Evolutionary conservation across 805 yeast species (phyloP).

Genomic region (Saccharomycopsis olivae): DNA sequence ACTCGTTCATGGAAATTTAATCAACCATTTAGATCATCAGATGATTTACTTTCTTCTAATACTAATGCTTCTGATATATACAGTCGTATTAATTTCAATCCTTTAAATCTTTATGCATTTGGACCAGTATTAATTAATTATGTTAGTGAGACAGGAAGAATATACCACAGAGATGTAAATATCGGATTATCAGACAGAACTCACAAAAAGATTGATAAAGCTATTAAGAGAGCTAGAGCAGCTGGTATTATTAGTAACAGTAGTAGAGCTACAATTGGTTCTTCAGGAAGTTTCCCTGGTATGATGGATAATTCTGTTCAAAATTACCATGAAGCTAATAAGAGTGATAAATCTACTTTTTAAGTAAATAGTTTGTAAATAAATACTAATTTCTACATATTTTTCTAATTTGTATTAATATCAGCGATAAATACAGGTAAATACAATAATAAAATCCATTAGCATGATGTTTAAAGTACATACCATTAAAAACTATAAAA

Average conservation of each 20-base stretch:
- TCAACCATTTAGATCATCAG: background rate
- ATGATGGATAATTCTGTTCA: background rate
- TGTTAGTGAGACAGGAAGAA: slow-evolving; percentile 63
- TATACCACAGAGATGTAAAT: slow-evolving; percentile 59
- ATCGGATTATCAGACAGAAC: slow-evolving; percentile 49
- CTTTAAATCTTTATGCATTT: slow-evolving; percentile 58
- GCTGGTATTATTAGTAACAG: slow-evolving; percentile 49
- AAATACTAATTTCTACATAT: too few species aligned
- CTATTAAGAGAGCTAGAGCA: slow-evolving; percentile 70
- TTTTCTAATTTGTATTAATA: too few species aligned
- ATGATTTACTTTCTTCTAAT: background rate
- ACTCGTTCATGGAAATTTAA: background rate
- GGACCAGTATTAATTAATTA: slow-evolving; percentile 61
- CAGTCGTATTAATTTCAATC: slow-evolving; percentile 46
- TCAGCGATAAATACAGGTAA: too few species aligned
- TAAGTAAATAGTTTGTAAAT: too few species aligned
- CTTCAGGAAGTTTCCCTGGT: background rate
- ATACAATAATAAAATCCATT: too few species aligned
- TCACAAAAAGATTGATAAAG: slow-evolving; percentile 63
- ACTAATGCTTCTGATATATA: slow-evolving; percentile 26
- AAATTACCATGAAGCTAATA: background rate
- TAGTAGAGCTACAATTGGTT: background rate
- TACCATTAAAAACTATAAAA: too few species aligned
- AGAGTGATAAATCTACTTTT: too few species aligned
- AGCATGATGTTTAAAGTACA: too few species aligned